These are phyloP conservation scores for Zasmidium cellare DNA, from an alignment of 2,329 filamentous ascomycete species.

Conservation along the genomic window DNA sequence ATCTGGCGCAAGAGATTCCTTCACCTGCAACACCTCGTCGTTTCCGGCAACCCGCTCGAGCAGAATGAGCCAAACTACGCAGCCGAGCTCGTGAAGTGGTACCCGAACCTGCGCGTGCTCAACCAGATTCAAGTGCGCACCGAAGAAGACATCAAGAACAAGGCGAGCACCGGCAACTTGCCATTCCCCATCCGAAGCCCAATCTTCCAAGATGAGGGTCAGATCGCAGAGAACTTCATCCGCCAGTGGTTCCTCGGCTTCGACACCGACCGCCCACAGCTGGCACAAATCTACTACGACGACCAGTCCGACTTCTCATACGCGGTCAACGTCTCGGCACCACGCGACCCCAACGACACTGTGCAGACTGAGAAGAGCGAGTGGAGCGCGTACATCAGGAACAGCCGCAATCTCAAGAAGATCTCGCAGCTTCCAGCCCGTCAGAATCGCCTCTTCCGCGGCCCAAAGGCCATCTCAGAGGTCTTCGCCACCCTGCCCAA, in stretches of 20 bases:
- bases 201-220: conserved; percentile 71
- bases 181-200: conserved; percentile 64
- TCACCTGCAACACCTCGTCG: conserved; percentile 75
- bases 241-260: conserved; percentile 72
- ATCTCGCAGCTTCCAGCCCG: conserved; percentile 63
- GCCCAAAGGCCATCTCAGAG: conserved; percentile 64
- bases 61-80: conserved; percentile 54
- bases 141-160: conserved; percentile 65
- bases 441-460: conserved; percentile 66
- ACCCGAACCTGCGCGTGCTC: conserved; percentile 74
- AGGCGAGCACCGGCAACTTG: conserved; percentile 52
- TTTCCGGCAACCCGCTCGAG: conserved; percentile 73
- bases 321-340: conserved; percentile 65
- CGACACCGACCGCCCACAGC: conserved; percentile 66
- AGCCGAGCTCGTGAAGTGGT: conserved; percentile 74
- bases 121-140: conserved; percentile 75
- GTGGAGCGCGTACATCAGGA: conserved; percentile 75
- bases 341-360: conserved; percentile 44
- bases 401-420: conserved; percentile 74
- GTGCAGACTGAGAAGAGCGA: conserved; percentile 48
- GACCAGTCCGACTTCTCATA: conserved; percentile 72
- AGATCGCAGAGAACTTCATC: conserved; percentile 75
- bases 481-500: conserved; percentile 70
- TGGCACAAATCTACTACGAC: conserved; percentile 73
- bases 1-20: conserved; percentile 79